Percentiles rank a stretch among this genome's conserved stretches.
These are phyloP conservation scores for Grifola frondosa DNA, from an alignment of 1,284 basidiomycete genomes.

Conservation along the genomic window DNA sequence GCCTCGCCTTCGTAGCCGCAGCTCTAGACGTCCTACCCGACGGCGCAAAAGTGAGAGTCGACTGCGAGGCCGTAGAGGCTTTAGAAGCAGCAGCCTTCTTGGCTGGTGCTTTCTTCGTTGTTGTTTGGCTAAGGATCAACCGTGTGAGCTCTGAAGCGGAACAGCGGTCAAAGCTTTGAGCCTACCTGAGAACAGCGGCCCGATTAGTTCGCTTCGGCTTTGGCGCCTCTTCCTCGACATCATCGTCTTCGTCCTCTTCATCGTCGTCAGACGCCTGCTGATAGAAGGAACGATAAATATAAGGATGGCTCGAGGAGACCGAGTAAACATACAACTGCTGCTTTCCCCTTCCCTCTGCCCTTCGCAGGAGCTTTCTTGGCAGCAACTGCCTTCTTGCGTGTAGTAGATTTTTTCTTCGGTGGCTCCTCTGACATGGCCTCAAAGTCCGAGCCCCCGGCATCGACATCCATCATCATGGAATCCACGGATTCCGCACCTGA, in stretches of 20 bases:
- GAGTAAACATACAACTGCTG: no score
- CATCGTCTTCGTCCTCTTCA: conserved; percentile 57
- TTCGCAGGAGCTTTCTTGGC: conserved; percentile 38
- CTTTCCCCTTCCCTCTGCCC: conserved; percentile 51
- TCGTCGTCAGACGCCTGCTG: conserved; percentile 41
- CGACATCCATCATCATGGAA: conserved; percentile 59
- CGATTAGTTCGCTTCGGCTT: conserved; percentile 61
- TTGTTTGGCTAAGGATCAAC: conserved; percentile 34
- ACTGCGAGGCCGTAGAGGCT: conserved; percentile 43
- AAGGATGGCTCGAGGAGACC: no score
- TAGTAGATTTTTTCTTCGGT: conserved; percentile 45
- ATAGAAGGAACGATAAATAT: conserved; percentile 28
- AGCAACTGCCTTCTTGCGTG: conserved; percentile 33
- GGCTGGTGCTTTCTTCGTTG: conserved; percentile 58
- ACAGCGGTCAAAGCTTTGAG: neutral
- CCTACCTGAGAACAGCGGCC: conserved; percentile 62
- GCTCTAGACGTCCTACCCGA: conserved; percentile 47
- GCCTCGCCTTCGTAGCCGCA: conserved; percentile 27
- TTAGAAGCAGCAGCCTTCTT: conserved; percentile 44
- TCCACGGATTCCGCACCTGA: conserved; percentile 66
- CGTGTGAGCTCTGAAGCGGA: neutral
- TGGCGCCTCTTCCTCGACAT: conserved; percentile 52
- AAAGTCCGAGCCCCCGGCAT: conserved; percentile 25
- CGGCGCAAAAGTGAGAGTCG: conserved; percentile 64
- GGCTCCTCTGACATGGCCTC: conserved; percentile 45